Evolutionary conservation across 768 basidiomycete species (phyloP), one percentile per base, ranked within the genome.

Genomic region (Kwoniella europaea): DNA sequence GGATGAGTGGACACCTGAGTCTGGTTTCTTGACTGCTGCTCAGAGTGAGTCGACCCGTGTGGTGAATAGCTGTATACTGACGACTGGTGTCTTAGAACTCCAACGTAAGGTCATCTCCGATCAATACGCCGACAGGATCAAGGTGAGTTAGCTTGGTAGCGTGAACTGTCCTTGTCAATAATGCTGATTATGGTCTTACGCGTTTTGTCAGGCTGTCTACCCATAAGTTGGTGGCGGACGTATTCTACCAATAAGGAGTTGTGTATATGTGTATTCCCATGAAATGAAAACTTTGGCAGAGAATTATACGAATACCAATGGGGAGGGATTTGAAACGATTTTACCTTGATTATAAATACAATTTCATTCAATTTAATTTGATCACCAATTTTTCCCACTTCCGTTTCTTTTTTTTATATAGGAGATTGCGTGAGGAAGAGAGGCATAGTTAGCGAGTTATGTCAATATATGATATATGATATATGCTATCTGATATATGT

Each of bases 1-100:
- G 35, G 91, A 94, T 4, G 93, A 94, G 84, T 95, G 94, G 94
- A 94, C 93, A 6, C 92, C 94, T 0, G 91, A 95, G 86, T 92
- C 82, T 70, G 94, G 92, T 50, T 86, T 95, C 50, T 89, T 94
- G 58, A 95, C 94, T 0, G 92, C 93, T 15, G 93, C 94, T 67
- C 92, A 93, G 87, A 95, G 79, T 81, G 65, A 79, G 79, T 81
- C 13, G 9, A 7, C 1, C 10, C 24, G 35, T 0, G 10, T 68
- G 3, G 20, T n/a, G 10, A n/a, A 54, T 29, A 62, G 13, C 27
- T 42, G 41, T 24, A 22, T n/a, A 29, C 29, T 61, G 52, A 56
- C 16, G 24, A 20, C 0, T 18, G 10, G 16, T 57, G n/a, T n/a
- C 18, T 3, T 44, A 80, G 82, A 96, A 88, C 87, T 95, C 16